A percentile compares a stretch with the other conserved stretches of the same genome.
phyloP scores from a whole-genome alignment of 1,139 yeast species.

The Hansenula lynferdii region DNA sequence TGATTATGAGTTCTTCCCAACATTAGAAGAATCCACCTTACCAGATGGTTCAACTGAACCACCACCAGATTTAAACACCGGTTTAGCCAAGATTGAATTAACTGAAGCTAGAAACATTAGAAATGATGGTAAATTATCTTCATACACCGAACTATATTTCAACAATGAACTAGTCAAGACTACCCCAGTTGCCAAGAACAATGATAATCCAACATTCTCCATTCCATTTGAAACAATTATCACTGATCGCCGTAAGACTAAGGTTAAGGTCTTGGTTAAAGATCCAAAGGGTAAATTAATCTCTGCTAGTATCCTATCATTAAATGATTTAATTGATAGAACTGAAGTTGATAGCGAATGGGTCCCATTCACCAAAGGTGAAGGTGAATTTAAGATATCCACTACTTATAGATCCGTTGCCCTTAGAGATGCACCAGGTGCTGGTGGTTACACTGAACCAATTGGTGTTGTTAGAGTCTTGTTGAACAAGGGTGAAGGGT shows the following conservation, averaged over 20 bases:
- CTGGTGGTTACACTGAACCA: constrained; percentile 85
- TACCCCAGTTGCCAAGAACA: constrained; percentile 55
- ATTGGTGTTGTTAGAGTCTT: constrained; percentile 84
- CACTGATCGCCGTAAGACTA: constrained; percentile 65
- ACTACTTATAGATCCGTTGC: constrained; percentile 87
- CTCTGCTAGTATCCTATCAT: constrained; percentile 58
- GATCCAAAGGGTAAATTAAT: constrained; percentile 57
- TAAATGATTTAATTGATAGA: constrained; percentile 67
- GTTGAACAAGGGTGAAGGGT: constrained; percentile 63
- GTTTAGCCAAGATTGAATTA: constrained; percentile 59
- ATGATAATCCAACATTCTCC: constrained; percentile 67
- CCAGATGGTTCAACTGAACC: constrained; percentile 86
- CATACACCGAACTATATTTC: constrained; percentile 67
- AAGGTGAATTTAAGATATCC: constrained; percentile 66
- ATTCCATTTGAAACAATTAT: constrained; percentile 66
- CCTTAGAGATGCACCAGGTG: constrained; percentile 57
- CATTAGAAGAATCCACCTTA: constrained; percentile 66
- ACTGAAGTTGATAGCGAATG: constrained; percentile 71
- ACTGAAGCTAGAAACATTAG: constrained; percentile 22
- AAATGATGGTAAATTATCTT: constrained; percentile 46
- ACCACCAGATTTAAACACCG: constrained; percentile 91
- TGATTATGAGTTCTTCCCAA: constrained; percentile 74
- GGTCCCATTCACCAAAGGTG: constrained; percentile 61
- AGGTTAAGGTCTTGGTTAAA: constrained; percentile 60
- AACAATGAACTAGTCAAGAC: constrained; percentile 55